Evolutionary conservation across 441 rosid species (phyloP), one percentile per base, ranked within the genome.

Genomic region (Corymbia calophylla): DNA sequence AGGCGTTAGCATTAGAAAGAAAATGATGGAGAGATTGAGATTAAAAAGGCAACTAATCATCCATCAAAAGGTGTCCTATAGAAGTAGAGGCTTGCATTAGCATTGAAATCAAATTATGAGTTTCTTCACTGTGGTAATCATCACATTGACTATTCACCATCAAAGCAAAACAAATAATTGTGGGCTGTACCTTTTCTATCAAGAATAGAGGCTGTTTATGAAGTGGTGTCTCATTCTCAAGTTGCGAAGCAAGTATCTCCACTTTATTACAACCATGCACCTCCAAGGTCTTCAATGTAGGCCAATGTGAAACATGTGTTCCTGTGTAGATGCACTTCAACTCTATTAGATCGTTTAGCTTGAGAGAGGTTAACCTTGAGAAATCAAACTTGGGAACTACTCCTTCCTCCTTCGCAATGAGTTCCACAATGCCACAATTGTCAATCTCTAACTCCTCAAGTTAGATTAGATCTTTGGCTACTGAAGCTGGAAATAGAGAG

Each of bases 331-430:
- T 16, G 12, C 77, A 31, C 77, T 66, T 66, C 23, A 66, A 31
- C 12, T 66, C 11, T 17, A 1, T 2, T 16, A 31, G 77, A 66
- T 16, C 0, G 11, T 16, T 0, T 8, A 66, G n/a, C n/a, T n/a
- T n/a, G n/a, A 44, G 23, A 0, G 2, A 66, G 23, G 77, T 8
- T 66, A 66, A 66, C 23, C 0, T 66, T 48, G 49, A 9, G 49
- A 48, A 48, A 7, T 6, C 49, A 48, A 48, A 48, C 77, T 0
- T 2, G 0, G 0, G 11, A 66, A 31, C 77, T 31, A 0, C 12
- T 66, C 12, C 70, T 31, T 66, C 44, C 23, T 16, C 51, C 51
- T 8, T 66, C 77, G 31, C 1, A 0, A 66, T 66, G 44, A 66
- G 44, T 66, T 66, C 73, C 77, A 16, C 77, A 16, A 66, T 31